These are phyloP conservation scores for Cladosporium oxysporum DNA, from an alignment of 2,329 filamentous ascomycete genomes.

Conservation along the genomic window DNA sequence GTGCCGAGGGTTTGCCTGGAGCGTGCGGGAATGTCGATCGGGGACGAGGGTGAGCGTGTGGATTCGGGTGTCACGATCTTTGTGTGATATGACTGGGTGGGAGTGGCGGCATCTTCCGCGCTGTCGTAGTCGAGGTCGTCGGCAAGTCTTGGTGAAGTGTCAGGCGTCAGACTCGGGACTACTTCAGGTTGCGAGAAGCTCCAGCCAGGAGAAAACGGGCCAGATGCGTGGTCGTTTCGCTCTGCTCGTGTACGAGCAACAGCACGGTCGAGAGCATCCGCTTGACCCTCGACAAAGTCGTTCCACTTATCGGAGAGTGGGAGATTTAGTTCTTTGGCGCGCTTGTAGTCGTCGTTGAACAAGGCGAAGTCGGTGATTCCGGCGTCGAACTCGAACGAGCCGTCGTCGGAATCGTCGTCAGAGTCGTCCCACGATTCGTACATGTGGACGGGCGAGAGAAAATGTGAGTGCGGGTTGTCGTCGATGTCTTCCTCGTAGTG, in stretches of 20 bases:
- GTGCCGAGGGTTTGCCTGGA: neutral
- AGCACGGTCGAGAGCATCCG: conserved; percentile 30
- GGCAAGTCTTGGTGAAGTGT: conserved; percentile 34
- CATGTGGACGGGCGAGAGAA: conserved; percentile 35
- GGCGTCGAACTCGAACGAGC: conserved; percentile 33
- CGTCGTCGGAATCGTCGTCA: conserved; percentile 27
- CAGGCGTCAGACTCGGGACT: conserved; percentile 36
- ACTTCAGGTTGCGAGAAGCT: conserved; percentile 18
- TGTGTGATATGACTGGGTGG: conserved; percentile 2
- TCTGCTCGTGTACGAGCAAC: conserved; percentile 20
- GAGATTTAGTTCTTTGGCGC: conserved; percentile 29
- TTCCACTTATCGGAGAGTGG: conserved; percentile 31
- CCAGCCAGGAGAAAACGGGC: neutral
- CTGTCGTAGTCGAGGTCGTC: conserved; percentile 34
- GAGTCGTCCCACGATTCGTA: conserved; percentile 36
- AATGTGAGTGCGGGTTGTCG: conserved; percentile 34
- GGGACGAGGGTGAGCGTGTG: neutral
- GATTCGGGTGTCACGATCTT: conserved; percentile 5
- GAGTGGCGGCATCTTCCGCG: conserved; percentile 1
- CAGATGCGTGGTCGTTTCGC: neutral
- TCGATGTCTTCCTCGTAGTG: conserved; percentile 32
- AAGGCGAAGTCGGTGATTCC: conserved; percentile 39
- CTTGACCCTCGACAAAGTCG: conserved; percentile 30
- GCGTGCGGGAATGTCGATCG: conserved; percentile 10
- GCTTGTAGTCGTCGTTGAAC: conserved; percentile 33